Conservation (phyloP, 108 stramenopile genomes). For the Skeletonema tropicum region DNA sequence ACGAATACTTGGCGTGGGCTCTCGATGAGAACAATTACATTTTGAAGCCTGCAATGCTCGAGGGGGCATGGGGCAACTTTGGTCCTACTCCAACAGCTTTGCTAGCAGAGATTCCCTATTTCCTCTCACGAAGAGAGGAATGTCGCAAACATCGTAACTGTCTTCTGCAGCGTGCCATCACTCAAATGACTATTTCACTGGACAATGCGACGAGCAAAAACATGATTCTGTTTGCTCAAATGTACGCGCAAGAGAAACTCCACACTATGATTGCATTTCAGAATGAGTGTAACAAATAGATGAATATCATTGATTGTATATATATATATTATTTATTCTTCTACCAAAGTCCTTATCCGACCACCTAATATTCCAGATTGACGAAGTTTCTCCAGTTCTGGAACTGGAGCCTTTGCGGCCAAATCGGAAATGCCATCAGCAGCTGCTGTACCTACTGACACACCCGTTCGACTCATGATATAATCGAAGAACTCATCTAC, state of each 20-base stretch:
- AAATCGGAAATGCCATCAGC: background rate
- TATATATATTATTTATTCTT: background rate
- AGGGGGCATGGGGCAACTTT: slow-evolving; percentile 34
- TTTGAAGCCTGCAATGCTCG: slow-evolving; percentile 9
- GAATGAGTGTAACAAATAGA: slow-evolving; percentile 7
- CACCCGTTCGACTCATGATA: slow-evolving; percentile 14
- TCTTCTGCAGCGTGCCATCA: slow-evolving; percentile 25
- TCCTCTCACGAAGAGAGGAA: slow-evolving; percentile 32
- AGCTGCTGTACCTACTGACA: slow-evolving; percentile 14
- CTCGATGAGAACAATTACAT: slow-evolving; percentile 47
- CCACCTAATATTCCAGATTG: slow-evolving; percentile 25
- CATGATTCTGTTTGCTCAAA: slow-evolving; percentile 22
- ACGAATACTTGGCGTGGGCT: slow-evolving; percentile 63
- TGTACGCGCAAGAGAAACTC: slow-evolving; percentile 32
- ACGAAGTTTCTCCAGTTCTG: slow-evolving; percentile 3
- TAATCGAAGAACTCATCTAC: slow-evolving; percentile 29
- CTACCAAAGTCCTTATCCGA: slow-evolving; percentile 23
- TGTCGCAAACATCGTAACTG: slow-evolving; percentile 3
- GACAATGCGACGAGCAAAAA: slow-evolving; percentile 4
- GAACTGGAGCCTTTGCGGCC: slow-evolving; percentile 3
- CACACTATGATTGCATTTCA: slow-evolving; percentile 11
- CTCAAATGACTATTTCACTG: slow-evolving; percentile 25
- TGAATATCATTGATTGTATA: background rate
- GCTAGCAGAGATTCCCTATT: slow-evolving; percentile 36
- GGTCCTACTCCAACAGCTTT: slow-evolving; percentile 32